Base-by-base conservation (phyloP, 225 moss, liverwort and hornwort genomes). In the Polytrichum formosum region DNA sequence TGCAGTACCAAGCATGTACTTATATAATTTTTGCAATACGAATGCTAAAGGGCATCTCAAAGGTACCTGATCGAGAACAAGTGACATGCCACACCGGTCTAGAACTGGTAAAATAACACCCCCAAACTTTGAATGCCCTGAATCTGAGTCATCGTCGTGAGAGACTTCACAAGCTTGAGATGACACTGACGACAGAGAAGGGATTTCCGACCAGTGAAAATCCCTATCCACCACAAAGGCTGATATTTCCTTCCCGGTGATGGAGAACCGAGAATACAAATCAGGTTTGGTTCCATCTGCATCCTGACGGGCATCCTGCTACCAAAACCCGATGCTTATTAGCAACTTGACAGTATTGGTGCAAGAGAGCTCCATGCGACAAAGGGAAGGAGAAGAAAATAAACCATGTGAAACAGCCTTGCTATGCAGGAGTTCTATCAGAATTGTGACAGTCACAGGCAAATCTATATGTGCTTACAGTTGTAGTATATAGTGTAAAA, bases 61-160 rank as follows among this genome's bases (percentile, higher is more conserved):
- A 70, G 25, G 10, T 77, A 96, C 96, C 96, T 97, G 89, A 77
- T 97, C 96, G 29, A 97, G 81, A 30, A 97, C 85, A 78, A 97
- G 86, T 35, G 92, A 92, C 96, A 97, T 97, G 71, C 96, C 96
- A 69, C 93, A 97, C 20, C 86, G 93, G 71, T 94, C 93, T 70
- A 97, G 76, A 68, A 97, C 92, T 69, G 96, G 92, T 75, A 97
- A 79, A 72, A 93, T 83, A 28, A 77, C 69, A 66, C 90, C 83
- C 7, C 72, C 70, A n/a, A 72, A 71, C 56, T 73, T 83, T 58
- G 80, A 67, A 31, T 76, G 75, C 28, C 70, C 82, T 29, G 30
- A 72, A 35, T 82, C 78, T 66, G 68, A 53, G 19, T 88, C 85
- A 28, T 66, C 72, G 46, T 82, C 73, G 60, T 70, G 72, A 65